Evolutionary conservation across 768 basidiomycete species (phyloP).

Genomic region (Boletus reticulatus): DNA sequence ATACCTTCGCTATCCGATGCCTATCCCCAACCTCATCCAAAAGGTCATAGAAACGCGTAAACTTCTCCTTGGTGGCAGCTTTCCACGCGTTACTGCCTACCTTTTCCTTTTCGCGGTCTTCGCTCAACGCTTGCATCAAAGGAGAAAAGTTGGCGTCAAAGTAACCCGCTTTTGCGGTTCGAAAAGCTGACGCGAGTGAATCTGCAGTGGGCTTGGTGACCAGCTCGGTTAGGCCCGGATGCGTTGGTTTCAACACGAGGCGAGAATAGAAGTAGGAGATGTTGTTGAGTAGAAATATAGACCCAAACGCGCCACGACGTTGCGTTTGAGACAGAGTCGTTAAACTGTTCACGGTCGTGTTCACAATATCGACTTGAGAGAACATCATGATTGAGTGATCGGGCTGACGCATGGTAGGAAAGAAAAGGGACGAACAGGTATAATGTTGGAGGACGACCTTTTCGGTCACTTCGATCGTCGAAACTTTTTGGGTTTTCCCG

Average conservation of each 20-base stretch:
- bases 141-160: conserved; percentile 82
- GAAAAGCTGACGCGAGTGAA: conserved; percentile 63
- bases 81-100: conserved; percentile 43
- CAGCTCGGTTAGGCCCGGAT: conserved; percentile 45
- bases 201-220: conserved; percentile 64
- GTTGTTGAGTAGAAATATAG: conserved; percentile 82
- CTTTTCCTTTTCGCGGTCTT: conserved; percentile 48
- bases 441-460: conserved; percentile 70
- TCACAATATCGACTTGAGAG: conserved; percentile 70
- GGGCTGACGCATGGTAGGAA: not conserved
- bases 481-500: conserved; percentile 42
- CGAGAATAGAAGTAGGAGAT: conserved; percentile 64
- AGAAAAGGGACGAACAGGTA: conserved; percentile 48
- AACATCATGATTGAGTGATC: not conserved
- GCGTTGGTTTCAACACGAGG: conserved; percentile 51
- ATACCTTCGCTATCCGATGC: conserved; percentile 63
- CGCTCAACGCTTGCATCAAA: conserved; percentile 59
- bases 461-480: conserved; percentile 52
- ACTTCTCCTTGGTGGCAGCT: conserved; percentile 75
- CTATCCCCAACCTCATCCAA: conserved; percentile 78
- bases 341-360: conserved; percentile 58
- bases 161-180: conserved; percentile 81
- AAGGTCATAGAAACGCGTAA: conserved; percentile 76
- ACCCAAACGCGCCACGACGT: conserved; percentile 62
- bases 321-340: conserved; percentile 59